A percentile compares a stretch with the other conserved stretches of the same genome.
Conservation (phyloP, 2,329 filamentous ascomycete species). For the Cryphonectria japonica region DNA sequence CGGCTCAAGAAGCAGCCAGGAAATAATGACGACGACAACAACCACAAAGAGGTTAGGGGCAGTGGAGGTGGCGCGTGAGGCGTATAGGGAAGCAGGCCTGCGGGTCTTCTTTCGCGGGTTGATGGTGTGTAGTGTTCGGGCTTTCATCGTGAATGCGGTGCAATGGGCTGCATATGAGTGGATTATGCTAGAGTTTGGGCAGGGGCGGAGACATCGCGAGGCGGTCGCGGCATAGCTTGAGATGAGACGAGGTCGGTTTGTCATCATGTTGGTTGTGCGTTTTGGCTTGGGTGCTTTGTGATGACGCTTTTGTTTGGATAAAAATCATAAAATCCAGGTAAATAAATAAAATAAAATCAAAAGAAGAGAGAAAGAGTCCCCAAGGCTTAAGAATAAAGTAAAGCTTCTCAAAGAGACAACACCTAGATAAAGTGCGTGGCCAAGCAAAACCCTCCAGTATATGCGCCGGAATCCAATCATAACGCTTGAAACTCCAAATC, state of each 20-base stretch:
- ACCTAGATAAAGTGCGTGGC: not conserved
- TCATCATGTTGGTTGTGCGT: not conserved
- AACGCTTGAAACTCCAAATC: not conserved
- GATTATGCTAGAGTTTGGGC: constrained; percentile 68
- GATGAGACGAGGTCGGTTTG: not conserved
- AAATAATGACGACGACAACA: constrained; percentile 2
- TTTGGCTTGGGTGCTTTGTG: not conserved
- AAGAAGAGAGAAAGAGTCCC: not conserved
- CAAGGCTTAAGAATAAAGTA: not conserved
- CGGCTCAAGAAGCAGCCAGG: constrained; percentile 12
- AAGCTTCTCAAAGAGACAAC: not conserved
- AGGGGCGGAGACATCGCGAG: constrained; percentile 35
- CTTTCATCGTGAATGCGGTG: constrained; percentile 93
- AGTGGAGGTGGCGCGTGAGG: constrained; percentile 64
- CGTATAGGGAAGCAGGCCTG: constrained; percentile 67
- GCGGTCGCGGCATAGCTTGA: not conserved
- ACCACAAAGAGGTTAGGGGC: constrained; percentile 50
- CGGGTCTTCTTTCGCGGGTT: constrained; percentile 74
- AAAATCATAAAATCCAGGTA: not conserved
- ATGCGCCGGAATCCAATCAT: constrained; percentile 2
- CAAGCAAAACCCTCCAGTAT: not conserved
- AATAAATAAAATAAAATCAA: no score
- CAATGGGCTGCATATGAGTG: constrained; percentile 92
- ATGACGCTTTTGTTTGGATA: not conserved
- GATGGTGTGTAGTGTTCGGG: constrained; percentile 79